A percentile compares a stretch with the other conserved stretches of the same genome.
Evolutionary conservation across 441 rosid species (phyloP).

Genomic region (Gossypium gossypioides): DNA sequence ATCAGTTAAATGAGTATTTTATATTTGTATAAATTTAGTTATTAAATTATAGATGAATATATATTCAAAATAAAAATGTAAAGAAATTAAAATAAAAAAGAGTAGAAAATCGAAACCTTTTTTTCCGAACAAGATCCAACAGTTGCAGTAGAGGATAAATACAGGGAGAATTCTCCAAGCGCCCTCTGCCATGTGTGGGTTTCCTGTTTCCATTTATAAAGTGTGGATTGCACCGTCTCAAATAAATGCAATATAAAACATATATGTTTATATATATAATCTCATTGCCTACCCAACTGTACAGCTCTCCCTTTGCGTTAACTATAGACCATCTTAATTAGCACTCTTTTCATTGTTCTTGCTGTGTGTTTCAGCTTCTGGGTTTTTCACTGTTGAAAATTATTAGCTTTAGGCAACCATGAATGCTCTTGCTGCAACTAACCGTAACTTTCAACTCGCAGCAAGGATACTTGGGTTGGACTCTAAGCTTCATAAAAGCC

Average conservation of each 20-base stretch:
- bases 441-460: conserved; percentile 43
- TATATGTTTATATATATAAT: neutral
- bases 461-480: conserved; percentile 47
- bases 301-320: neutral
- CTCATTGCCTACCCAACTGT: too few relatives aligned
- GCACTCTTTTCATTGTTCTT: neutral
- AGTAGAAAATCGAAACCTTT: neutral
- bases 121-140: neutral
- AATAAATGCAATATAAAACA: neutral
- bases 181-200: neutral
- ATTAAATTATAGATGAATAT: neutral
- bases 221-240: neutral
- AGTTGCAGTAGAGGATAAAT: neutral
- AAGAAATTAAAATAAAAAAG: neutral
- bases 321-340: neutral
- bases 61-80: neutral
- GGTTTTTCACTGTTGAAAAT: neutral
- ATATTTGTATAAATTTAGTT: neutral
- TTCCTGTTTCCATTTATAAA: neutral
- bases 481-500: conserved; percentile 40
- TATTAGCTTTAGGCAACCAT: conserved; percentile 14
- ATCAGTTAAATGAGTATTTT: neutral
- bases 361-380: neutral
- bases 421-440: conserved; percentile 51
- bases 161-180: neutral